phyloP scores from a whole-genome alignment of 106 monocot species.

The Xerophyta viscosa region DNA sequence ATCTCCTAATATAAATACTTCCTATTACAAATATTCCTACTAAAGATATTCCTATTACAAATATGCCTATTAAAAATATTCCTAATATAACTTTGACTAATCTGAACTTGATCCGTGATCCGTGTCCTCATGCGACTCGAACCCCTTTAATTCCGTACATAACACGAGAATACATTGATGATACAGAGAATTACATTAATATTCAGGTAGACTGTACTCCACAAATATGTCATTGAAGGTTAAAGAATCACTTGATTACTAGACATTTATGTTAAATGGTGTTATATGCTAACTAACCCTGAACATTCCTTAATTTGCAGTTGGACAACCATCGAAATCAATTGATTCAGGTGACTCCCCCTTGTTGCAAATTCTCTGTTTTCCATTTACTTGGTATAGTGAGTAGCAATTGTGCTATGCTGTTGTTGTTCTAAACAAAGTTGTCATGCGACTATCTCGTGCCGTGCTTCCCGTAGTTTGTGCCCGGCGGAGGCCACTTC shows the following conservation, averaged over 20 bases:
- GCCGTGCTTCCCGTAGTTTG: too few species aligned
- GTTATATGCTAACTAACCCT: background rate
- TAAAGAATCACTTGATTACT: too few species aligned
- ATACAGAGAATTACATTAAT: constrained; percentile 97
- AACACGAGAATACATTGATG: constrained; percentile 94
- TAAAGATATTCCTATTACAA: too few species aligned
- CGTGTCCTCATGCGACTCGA: background rate
- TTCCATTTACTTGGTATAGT: background rate
- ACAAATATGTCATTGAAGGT: too few species aligned
- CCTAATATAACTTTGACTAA: background rate
- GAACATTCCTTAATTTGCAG: constrained; percentile 38
- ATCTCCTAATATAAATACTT: too few species aligned
- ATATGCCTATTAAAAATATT: too few species aligned
- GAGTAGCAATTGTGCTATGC: background rate
- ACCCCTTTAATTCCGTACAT: constrained; percentile 13
- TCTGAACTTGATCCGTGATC: background rate
- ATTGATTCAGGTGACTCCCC: constrained; percentile 74
- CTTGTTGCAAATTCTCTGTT: background rate
- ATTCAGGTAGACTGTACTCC: constrained; percentile 82
- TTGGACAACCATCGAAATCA: constrained; percentile 99
- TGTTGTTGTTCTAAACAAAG: too few species aligned
- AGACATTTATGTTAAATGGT: too few species aligned
- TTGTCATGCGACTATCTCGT: too few species aligned
- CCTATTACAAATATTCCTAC: too few species aligned
- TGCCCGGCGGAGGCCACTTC: too few species aligned